Evolutionary conservation across 2,329 filamentous ascomycete species (phyloP).

Genomic region (Xylaria sp.): DNA sequence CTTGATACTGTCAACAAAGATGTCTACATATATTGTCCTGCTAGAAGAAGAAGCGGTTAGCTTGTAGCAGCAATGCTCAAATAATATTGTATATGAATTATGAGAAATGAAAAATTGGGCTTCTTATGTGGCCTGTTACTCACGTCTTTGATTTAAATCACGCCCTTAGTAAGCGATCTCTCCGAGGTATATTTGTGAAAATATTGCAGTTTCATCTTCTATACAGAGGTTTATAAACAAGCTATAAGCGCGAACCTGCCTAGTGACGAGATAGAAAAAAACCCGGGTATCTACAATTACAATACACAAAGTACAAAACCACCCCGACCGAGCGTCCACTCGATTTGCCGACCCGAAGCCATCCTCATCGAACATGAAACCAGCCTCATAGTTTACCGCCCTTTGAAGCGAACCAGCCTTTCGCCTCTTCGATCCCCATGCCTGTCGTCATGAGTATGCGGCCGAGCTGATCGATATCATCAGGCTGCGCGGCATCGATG

Average conservation of each 20-base stretch:
- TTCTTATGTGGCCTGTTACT: not conserved
- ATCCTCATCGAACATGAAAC: not conserved
- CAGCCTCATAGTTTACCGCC: conserved; percentile 17
- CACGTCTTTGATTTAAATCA: not conserved
- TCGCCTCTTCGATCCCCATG: conserved; percentile 27
- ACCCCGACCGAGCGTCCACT: not conserved
- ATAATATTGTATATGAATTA: conserved; percentile 14
- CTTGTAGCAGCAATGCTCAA: conserved; percentile 13
- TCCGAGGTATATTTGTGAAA: too few species aligned
- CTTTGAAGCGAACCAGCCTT: conserved; percentile 26
- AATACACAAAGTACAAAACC: not conserved
- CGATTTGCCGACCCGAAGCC: not conserved
- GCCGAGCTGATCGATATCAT: conserved; percentile 28
- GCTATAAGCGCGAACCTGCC: too few species aligned
- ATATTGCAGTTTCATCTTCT: too few species aligned
- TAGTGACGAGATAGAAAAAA: too few species aligned
- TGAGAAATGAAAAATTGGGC: conserved; percentile 1
- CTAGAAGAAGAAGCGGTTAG: conserved; percentile 7
- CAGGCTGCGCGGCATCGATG: conserved; percentile 1
- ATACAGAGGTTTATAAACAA: too few species aligned
- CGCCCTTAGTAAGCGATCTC: not conserved
- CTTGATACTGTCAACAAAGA: not conserved
- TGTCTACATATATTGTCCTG: not conserved
- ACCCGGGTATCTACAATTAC: not conserved
- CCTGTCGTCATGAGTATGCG: conserved; percentile 24